Evolutionary conservation across 73 alveolate species (phyloP).

Genomic region (Paramecium primaurelia): DNA sequence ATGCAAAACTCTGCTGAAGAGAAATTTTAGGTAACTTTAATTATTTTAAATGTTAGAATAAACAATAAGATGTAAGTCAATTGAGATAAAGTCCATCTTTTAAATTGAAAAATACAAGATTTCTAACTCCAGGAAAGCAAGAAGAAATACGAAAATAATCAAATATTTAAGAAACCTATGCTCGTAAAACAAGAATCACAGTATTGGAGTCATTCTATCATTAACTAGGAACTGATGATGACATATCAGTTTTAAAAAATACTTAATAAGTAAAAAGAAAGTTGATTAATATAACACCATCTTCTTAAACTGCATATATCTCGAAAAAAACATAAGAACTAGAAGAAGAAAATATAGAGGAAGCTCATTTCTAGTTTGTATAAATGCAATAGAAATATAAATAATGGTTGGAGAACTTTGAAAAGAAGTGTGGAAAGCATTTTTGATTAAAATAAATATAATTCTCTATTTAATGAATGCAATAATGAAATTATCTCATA

Average conservation of each 20-base stretch:
- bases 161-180: neutral
- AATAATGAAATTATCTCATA: neutral
- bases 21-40: neutral
- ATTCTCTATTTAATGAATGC: neutral
- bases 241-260: neutral
- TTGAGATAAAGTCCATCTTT: conserved; percentile 28
- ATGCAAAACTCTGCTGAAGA: neutral
- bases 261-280: neutral
- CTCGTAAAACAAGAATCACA: conserved; percentile 10
- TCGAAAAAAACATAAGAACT: neutral
- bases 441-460: neutral
- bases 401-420: conserved; percentile 20
- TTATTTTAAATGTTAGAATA: neutral
- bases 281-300: neutral
- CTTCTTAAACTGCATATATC: conserved; percentile 22
- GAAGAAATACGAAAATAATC: neutral
- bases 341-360: neutral
- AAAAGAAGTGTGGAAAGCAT: neutral
- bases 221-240: conserved; percentile 41
- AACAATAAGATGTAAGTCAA: neutral
- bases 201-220: conserved; percentile 15
- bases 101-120: conserved; percentile 5
- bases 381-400: conserved; percentile 4
- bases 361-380: neutral
- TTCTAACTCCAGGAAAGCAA: neutral